phyloP scores from a whole-genome alignment of 257 asterid genomes.

The Penstemon eatonii region DNA sequence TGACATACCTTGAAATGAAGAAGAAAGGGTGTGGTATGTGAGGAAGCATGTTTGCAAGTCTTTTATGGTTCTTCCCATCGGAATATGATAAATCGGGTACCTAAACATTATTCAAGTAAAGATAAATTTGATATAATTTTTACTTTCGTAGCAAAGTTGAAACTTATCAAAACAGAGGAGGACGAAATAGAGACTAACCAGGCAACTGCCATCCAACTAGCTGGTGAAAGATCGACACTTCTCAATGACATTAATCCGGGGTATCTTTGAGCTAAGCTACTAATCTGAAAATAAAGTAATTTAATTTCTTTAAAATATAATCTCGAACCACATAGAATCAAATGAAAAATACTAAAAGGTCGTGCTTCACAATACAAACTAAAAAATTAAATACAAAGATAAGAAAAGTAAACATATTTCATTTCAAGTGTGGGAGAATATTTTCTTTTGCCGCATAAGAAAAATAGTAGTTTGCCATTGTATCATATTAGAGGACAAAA shows the following conservation, averaged over 20 bases:
- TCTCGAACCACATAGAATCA: constrained; percentile 17
- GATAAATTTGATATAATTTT: neutral
- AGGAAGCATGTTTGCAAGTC: constrained; percentile 76
- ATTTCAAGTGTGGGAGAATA: constrained; percentile 9
- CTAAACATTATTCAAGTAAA: constrained; percentile 29
- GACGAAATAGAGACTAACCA: constrained; percentile 47
- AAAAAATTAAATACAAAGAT: neutral
- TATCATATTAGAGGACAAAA: constrained; percentile 18
- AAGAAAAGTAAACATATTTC: constrained; percentile 32
- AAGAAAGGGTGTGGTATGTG: constrained; percentile 78
- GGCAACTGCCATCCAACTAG: constrained; percentile 90
- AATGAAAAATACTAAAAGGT: constrained; percentile 21
- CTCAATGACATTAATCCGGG: constrained; percentile 65
- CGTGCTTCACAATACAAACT: constrained; percentile 3
- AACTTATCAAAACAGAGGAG: neutral
- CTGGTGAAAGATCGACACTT: constrained; percentile 83
- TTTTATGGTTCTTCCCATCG: constrained; percentile 51
- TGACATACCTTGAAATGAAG: constrained; percentile 71
- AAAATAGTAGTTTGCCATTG: constrained; percentile 2
- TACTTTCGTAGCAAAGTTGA: neutral
- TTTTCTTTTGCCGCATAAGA: constrained; percentile 5
- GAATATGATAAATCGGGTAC: constrained; percentile 88
- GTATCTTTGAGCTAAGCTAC: constrained; percentile 47
- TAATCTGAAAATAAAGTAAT: constrained; percentile 40
- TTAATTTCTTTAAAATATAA: constrained; percentile 6